A percentile compares a stretch with the other conserved stretches of the same genome.
Evolutionary conservation across 495 filamentous ascomycete species (phyloP).

Genomic region (Trichocladium antarcticum): DNA sequence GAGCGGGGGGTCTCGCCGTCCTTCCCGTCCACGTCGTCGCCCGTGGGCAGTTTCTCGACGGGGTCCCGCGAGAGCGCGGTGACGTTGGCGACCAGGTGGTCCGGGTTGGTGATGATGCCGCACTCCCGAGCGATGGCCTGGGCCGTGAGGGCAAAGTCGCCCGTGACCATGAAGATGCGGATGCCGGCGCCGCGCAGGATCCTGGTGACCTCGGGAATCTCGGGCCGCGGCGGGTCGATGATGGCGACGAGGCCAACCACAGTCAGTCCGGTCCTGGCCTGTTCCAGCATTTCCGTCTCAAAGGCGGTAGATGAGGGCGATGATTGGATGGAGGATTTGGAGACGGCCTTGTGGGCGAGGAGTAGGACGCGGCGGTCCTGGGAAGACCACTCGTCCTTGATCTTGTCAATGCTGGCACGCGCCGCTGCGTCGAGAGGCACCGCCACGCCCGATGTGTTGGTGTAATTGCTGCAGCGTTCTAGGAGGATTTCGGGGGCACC

Average conservation of each 20-base stretch:
- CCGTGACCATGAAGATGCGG: slow-evolving; percentile 58
- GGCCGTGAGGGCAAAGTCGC: slow-evolving; percentile 61
- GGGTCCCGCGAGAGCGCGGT: slow-evolving; percentile 30
- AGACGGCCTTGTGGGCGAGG: slow-evolving; percentile 48
- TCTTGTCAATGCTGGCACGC: slow-evolving; percentile 34
- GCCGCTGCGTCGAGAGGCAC: slow-evolving; percentile 31
- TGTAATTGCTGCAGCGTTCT: slow-evolving; percentile 40
- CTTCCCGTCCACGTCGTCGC: background rate
- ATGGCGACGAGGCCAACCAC: slow-evolving; percentile 56
- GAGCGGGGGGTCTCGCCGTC: slow-evolving; percentile 12
- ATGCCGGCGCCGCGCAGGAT: slow-evolving; percentile 51
- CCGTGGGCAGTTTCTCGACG: slow-evolving; percentile 5
- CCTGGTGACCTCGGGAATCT: slow-evolving; percentile 50
- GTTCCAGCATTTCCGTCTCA: slow-evolving; percentile 40
- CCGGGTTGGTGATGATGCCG: slow-evolving; percentile 48
- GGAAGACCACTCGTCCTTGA: slow-evolving; percentile 53
- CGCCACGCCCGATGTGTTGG: slow-evolving; percentile 37
- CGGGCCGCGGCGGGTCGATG: slow-evolving; percentile 54
- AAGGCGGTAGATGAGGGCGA: slow-evolving; percentile 35
- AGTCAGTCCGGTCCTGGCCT: slow-evolving; percentile 40
- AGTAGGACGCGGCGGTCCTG: slow-evolving; percentile 54
- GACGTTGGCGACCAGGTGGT: slow-evolving; percentile 28
- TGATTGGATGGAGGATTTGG: slow-evolving; percentile 23
- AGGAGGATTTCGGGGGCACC: slow-evolving; percentile 56
- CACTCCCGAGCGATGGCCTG: slow-evolving; percentile 55